phyloP scores from a whole-genome alignment of 106 monocot species.

The Vanilla planifolia region DNA sequence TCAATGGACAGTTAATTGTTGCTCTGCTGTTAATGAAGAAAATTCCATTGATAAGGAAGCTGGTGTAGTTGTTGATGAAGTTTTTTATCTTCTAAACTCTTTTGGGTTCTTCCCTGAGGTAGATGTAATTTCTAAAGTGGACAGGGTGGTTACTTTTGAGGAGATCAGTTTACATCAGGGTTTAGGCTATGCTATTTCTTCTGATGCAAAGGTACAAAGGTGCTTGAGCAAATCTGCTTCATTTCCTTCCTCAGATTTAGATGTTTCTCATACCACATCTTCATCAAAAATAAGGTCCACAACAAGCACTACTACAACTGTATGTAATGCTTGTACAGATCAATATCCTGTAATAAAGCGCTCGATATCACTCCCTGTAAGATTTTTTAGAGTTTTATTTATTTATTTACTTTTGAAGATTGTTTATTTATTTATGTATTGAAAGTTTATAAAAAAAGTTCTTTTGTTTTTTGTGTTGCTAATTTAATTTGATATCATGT shows the following conservation, averaged over 20 bases:
- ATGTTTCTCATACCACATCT: background rate
- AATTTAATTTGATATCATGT: too few species aligned
- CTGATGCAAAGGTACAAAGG: background rate
- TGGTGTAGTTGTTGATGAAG: constrained; percentile 1
- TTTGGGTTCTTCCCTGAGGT: background rate
- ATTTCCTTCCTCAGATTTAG: background rate
- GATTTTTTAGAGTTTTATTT: too few species aligned
- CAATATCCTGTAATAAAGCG: background rate
- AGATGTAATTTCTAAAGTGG: background rate
- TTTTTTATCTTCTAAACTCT: background rate
- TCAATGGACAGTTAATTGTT: background rate
- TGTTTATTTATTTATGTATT: too few species aligned
- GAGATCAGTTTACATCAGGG: background rate
- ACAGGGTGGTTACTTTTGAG: background rate
- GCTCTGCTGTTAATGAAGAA: background rate
- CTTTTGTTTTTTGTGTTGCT: too few species aligned
- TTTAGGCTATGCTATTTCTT: background rate
- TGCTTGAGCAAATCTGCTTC: background rate
- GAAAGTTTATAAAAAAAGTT: too few species aligned
- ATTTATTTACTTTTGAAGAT: too few species aligned
- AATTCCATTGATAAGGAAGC: background rate
- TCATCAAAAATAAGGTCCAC: background rate
- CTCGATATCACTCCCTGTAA: constrained; percentile 1
- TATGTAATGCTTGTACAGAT: background rate
- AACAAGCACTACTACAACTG: background rate